Base-by-base conservation (phyloP, 2,329 filamentous ascomycete genomes). In the Stachybotrys echinatus region DNA sequence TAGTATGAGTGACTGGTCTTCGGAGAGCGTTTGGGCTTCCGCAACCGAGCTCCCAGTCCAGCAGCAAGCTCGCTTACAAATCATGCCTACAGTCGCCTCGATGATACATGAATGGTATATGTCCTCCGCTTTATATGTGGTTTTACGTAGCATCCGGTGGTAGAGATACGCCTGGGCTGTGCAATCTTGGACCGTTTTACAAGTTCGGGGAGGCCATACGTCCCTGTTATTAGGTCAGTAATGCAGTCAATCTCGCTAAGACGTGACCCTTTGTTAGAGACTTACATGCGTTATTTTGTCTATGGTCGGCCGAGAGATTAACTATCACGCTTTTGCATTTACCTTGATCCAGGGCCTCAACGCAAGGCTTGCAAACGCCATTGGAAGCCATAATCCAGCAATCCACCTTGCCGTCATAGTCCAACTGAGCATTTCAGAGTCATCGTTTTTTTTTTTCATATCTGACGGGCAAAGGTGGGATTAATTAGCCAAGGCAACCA, bases 231-330 rank as follows among this genome's bases (percentile, higher is more conserved):
- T 21, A 21, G 18, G 40, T 43, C 18, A 43, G 40, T 6, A 43
- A 43, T 20, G 40, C 40, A 43, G 6, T 14, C 40, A 18, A 8
- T 43, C 17, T 43, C 20, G 40, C 20, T 20, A 43, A 43, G 19
- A 21, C 14, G n/a, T 12, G 6, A 21, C n/a, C 40, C 40, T 20
- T 43, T 43, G 40, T 6, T 21, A 20, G 18, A 43, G 40, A 43
- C 40, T 45, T 27, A 23, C 60, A 65, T 21, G 79, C 77, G 50
- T 77, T 73, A 64, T 95, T 87, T 67, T 96, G 97, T 47, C 92
- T 85, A 71, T 96, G 95, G 73, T 99, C 94, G 52, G 94, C 94
- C n/a, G 91, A 96, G 37, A 97, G 80, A 67, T 99, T 94, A 43
- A 99, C 79, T 58, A 97, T 88, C 38, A 97, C 75, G 59, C 88